These are phyloP conservation scores for Primulina eburnea DNA, from an alignment of 257 asterid species.

Conservation along the genomic window DNA sequence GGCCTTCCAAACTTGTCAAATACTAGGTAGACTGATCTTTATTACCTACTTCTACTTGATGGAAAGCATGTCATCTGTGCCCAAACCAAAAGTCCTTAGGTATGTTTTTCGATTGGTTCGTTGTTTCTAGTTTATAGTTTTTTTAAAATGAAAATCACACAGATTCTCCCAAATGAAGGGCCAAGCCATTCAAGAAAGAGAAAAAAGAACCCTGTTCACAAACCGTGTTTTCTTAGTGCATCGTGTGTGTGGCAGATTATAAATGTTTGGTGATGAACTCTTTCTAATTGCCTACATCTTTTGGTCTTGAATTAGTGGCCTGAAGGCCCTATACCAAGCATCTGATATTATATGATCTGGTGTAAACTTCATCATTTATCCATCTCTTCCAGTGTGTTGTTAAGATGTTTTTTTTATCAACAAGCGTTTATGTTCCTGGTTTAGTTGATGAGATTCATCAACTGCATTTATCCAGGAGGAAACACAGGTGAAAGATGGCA, in stretches of 20 bases:
- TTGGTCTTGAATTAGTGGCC: slow-evolving; percentile 18
- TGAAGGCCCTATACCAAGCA: neutral
- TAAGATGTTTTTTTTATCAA: slow-evolving; percentile 13
- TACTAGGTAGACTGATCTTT: neutral
- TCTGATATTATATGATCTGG: neutral
- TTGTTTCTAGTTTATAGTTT: neutral
- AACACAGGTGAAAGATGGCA: slow-evolving; percentile 44
- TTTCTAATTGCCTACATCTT: neutral
- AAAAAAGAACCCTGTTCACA: neutral
- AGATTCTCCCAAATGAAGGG: neutral
- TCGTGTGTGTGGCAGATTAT: neutral
- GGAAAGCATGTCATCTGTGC: slow-evolving; percentile 1
- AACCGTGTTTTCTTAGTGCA: neutral
- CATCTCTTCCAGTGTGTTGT: neutral
- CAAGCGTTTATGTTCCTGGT: slow-evolving; percentile 16
- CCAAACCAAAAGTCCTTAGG: neutral
- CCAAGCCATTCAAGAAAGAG: neutral
- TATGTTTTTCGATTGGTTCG: neutral
- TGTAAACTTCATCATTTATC: neutral
- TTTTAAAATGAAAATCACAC: neutral
- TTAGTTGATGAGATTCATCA: slow-evolving; percentile 23
- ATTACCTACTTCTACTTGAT: neutral
- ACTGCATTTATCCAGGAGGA: slow-evolving; percentile 58
- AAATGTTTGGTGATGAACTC: neutral
- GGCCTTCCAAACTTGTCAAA: neutral